Conservation (phyloP, 257 asterid genomes). For the Gentiana macrophylla region DNA sequence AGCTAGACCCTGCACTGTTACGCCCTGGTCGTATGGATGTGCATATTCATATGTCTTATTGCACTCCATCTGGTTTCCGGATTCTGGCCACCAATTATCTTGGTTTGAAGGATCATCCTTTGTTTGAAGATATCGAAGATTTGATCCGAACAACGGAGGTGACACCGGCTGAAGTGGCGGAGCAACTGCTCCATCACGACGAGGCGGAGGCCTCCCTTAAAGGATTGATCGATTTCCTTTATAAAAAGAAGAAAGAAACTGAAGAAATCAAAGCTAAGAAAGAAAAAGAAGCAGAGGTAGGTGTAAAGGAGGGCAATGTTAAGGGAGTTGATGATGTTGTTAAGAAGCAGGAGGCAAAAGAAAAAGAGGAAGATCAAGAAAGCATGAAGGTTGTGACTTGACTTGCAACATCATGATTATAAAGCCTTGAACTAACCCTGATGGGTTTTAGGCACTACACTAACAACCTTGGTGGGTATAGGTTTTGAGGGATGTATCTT, state of each 20-base stretch:
- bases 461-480: too few relatives aligned
- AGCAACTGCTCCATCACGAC: slow-evolving; percentile 48
- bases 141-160: slow-evolving; percentile 23
- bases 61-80: slow-evolving; percentile 49
- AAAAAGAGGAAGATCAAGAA: background rate
- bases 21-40: slow-evolving; percentile 75
- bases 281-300: slow-evolving; percentile 5
- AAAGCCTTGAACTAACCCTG: background rate
- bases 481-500: too few relatives aligned
- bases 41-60: slow-evolving; percentile 61
- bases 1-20: slow-evolving; percentile 54
- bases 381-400: background rate
- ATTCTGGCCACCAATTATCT: slow-evolving; percentile 46
- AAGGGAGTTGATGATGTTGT: slow-evolving; percentile 3
- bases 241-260: slow-evolving; percentile 17
- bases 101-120: slow-evolving; percentile 24
- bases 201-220: slow-evolving; percentile 30
- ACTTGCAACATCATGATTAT: background rate
- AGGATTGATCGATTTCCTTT: slow-evolving; percentile 39
- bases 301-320: slow-evolving; percentile 3
- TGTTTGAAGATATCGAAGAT: slow-evolving; percentile 38
- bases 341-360: background rate
- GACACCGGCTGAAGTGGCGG: slow-evolving; percentile 73
- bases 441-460: background rate
- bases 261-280: slow-evolving; percentile 17